Evolutionary conservation across 495 filamentous ascomycete species (phyloP), one percentile per base, ranked within the genome.

Genomic region (Penicillium angulare): DNA sequence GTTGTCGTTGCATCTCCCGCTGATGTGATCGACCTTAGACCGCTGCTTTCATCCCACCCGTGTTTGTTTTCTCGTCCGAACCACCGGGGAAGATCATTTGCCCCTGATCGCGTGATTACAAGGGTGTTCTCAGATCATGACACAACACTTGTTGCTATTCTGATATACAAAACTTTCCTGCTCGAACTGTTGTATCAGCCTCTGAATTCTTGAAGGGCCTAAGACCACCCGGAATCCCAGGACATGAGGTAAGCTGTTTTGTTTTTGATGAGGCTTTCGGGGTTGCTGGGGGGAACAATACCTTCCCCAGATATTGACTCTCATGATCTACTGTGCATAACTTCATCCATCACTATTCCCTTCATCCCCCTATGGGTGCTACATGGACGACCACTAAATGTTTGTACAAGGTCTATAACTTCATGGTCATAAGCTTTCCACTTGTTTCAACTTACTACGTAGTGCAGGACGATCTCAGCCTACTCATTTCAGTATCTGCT

Each of bases 21-120:
- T 46, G 43, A 46, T 46, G 43, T 46, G 43, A 46, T 48, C 45
- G 45, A 26, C 31, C 18, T 24, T 22, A 49, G 47, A 49, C 47
- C 47, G 47, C 47, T 20, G 38, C 15, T 49, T 18, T 48, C 21
- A 6, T 31, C 27, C 27, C 5, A 7, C 27, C 27, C 18, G 13
- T 36, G n/a, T n/a, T n/a, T n/a, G n/a, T 49, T 32, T 21, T 46
- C 43, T 46, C 43, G 18, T 17, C 43, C 43, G 43, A 33, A 23
- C 18, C 15, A 16, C 21, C 21, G 38, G 38, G 38, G 38, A 26
- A 41, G 38, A 17, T 23, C 20, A 41, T 41, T 41, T 15, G 38
- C 38, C 38, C 38, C 38, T 23, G 21, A 41, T 41, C 38, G 21
- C 38, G 38, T 15, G 20, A 41, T 41, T 6, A 23, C 7, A 10